Evolutionary conservation across 495 filamentous ascomycete species (phyloP), one percentile per base, ranked within the genome.

Genomic region (Neurospora sp.): DNA sequence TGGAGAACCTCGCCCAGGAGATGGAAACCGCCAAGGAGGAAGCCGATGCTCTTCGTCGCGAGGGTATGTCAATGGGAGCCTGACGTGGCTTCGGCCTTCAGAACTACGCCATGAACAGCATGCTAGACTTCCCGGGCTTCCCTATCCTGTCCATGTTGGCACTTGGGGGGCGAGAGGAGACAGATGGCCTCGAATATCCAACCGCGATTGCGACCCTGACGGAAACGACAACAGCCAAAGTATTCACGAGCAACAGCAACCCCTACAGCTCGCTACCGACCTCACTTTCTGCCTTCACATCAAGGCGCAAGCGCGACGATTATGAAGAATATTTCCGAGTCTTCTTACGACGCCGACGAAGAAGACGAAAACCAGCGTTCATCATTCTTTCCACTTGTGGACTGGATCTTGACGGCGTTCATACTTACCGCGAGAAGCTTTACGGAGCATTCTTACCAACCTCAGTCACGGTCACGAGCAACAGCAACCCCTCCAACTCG

Each of bases 51-150:
- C 2, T 16, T 42, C 6, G 11, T 18, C 41, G 41, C 16, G 41
- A 8, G 41, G 16, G 16, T 42, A 40, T 35, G 35, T 3, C 35
- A 35, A 35, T 5, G 4, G 35, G 3, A 35, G 4, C 35, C 35
- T 4, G 35, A 35, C 3, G 96, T 48, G 94, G 93, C 5, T 98
- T 98, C 85, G 93, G 92, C 75, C 88, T 98, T 10, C 85, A 90
- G 23, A 89, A 89, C 74, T 88, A 87, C 44, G 75, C 82, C 40
- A 82, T 88, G 79, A 85, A 83, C 71, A 82, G 76, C 66, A 89
- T 93, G 86, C 85, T 90, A 7, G 76, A 82, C 40, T 85, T 90
- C 78, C 80, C 82, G n/a, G 79, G 82, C 44, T 86, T 88, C 12
- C 39, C 12, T 40, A 40, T 40, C 39, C 5, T 11, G 12, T 35